These are phyloP conservation scores for Aciculoconidium aculeatum DNA, from an alignment of 805 yeast genomes.

Conservation along the genomic window DNA sequence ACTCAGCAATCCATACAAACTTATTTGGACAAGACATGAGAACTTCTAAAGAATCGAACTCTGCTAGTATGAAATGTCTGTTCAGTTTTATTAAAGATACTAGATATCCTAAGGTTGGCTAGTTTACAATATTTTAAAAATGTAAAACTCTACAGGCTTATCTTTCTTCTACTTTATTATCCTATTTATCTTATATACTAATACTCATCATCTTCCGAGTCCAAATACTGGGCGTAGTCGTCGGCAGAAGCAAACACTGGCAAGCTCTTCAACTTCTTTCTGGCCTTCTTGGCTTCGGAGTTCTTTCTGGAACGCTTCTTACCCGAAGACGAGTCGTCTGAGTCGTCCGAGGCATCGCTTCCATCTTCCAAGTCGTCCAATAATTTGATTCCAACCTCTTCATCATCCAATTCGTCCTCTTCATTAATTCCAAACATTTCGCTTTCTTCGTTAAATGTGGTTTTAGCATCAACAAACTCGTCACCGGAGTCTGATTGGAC, in stretches of 20 bases:
- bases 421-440: slow-evolving; percentile 19
- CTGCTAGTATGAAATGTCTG: too few relatives aligned
- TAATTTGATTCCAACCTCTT: slow-evolving; percentile 18
- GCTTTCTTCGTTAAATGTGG: slow-evolving; percentile 15
- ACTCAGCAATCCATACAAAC: too few relatives aligned
- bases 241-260: slow-evolving; percentile 89
- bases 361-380: slow-evolving; percentile 24
- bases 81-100: too few relatives aligned
- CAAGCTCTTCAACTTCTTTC: slow-evolving; percentile 54
- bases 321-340: slow-evolving; percentile 9
- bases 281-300: slow-evolving; percentile 37
- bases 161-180: not conserved
- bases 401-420: slow-evolving; percentile 20
- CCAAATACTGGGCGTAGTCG: slow-evolving; percentile 71
- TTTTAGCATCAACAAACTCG: slow-evolving; percentile 15
- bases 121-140: too few relatives aligned
- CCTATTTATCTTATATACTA: not conserved
- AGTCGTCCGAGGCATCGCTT: slow-evolving; percentile 15
- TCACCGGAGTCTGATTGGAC: too few relatives aligned
- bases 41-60: too few relatives aligned
- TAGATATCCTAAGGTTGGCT: too few relatives aligned
- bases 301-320: slow-evolving; percentile 24
- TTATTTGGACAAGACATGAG: too few relatives aligned
- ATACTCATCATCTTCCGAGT: slow-evolving; percentile 55
- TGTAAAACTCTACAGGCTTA: not conserved